A percentile compares a stretch with the other conserved stretches of the same genome.
These are phyloP conservation scores for Yamadazyma insecticola DNA, from an alignment of 805 yeast species.

Conservation along the genomic window DNA sequence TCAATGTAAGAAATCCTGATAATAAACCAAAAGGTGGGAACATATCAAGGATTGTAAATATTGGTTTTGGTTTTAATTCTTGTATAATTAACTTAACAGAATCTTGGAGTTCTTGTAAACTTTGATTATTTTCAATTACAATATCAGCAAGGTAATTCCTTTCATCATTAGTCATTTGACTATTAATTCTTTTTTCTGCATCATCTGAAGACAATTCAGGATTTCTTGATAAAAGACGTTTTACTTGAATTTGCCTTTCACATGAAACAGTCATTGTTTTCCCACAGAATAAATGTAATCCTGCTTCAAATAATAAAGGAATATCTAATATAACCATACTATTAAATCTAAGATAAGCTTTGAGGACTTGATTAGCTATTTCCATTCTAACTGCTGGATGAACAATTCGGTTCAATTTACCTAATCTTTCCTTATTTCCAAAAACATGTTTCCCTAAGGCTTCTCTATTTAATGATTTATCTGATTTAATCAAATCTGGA, in stretches of 20 bases:
- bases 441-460: slow-evolving; percentile 79
- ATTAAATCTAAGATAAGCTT: slow-evolving; percentile 55
- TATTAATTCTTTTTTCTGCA: slow-evolving; percentile 63
- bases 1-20: slow-evolving; percentile 19
- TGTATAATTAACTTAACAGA: slow-evolving; percentile 18
- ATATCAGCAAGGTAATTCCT: slow-evolving; percentile 59
- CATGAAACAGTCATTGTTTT: slow-evolving; percentile 65
- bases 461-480: slow-evolving; percentile 56
- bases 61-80: slow-evolving; percentile 21
- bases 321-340: slow-evolving; percentile 76
- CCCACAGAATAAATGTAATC: slow-evolving; percentile 69
- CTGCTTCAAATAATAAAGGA: slow-evolving; percentile 83
- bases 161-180: slow-evolving; percentile 67
- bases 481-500: slow-evolving; percentile 43
- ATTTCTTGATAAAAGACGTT: slow-evolving; percentile 64
- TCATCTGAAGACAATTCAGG: slow-evolving; percentile 61
- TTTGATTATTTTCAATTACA: slow-evolving; percentile 57
- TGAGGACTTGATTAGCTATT: slow-evolving; percentile 53
- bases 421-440: slow-evolving; percentile 55
- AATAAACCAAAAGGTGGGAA: slow-evolving; percentile 24
- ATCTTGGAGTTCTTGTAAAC: slow-evolving; percentile 18
- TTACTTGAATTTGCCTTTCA: slow-evolving; percentile 49
- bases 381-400: slow-evolving; percentile 83
- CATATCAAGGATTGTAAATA: slow-evolving; percentile 17
- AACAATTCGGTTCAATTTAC: slow-evolving; percentile 63